Base-by-base conservation (phyloP, 495 filamentous ascomycete species). In the Pyrenula aspistea region DNA sequence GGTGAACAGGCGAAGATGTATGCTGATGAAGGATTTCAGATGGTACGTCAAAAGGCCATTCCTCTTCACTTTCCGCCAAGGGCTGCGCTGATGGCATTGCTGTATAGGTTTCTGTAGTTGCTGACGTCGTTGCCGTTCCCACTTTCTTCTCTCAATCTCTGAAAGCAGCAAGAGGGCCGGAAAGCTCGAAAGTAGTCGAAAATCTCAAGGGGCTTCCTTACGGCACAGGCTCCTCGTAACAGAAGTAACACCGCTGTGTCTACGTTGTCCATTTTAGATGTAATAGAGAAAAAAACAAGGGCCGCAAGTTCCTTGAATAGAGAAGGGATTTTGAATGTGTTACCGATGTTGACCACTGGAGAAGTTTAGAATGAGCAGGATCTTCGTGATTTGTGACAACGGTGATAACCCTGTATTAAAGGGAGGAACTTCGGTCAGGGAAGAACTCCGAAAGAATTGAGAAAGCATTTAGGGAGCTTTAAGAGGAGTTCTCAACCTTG, bases 1-100 rank as follows among this genome's bases (percentile, higher is more conserved):
- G 84, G 81, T 2, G 80, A 83, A 60, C 80, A 86, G 63, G 80
- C 84, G 11, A 77, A 71, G 62, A 60, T 70, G 54, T 89, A 79
- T 65, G 83, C 80, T 0, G 81, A 87, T 12, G 73, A 74, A 60
- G 87, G 87, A 0, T 90, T 88, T 58, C 73, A 88, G 57, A 89
- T 91, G 86, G 75, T 88, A 53, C 78, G 72, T 66, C 56, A 60
- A 25, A 19, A n/a, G n/a, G n/a, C n/a, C n/a, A n/a, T n/a, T 48
- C 36, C 55, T 49, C 0, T 22, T 2, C 25, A 24, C 11, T 10
- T 53, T 56, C 10, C 20, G 2, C 22, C 3, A 15, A 12, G 25
- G 11, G 22, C 42, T 24, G 25, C 15, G 53, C 25, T 47, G 47
- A 31, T 47, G 1, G 47, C 20, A 22, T 21, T 10, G 22, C 51